Evolutionary conservation across 305 asterid species (phyloP).

Genomic region (Fraxinus floribunda): DNA sequence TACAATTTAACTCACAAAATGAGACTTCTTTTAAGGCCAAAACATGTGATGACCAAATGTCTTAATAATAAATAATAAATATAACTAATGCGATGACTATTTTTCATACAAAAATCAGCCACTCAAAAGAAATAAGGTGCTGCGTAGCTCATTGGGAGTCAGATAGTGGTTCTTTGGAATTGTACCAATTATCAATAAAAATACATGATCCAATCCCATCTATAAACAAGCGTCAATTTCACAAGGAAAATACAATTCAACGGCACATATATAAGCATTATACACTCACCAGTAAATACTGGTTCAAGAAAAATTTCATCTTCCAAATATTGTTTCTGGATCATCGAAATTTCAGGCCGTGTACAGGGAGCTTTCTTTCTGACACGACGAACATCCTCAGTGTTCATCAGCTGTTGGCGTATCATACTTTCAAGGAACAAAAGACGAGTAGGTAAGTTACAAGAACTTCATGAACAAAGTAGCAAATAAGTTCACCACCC

Average conservation of each 20-base stretch:
- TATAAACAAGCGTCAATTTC: not conserved
- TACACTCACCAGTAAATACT: slow-evolving; percentile 61
- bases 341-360: slow-evolving; percentile 66
- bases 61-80: not conserved
- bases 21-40: not conserved
- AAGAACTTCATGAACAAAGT: slow-evolving; percentile 13
- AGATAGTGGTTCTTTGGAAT: not conserved
- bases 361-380: slow-evolving; percentile 99
- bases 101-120: not conserved
- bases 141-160: not conserved
- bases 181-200: not conserved
- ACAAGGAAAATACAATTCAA: slow-evolving; percentile 9
- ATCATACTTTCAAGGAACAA: slow-evolving; percentile 52
- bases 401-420: slow-evolving; percentile 74
- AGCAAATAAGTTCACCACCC: slow-evolving; percentile 1
- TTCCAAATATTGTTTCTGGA: slow-evolving; percentile 66
- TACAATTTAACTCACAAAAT: not conserved
- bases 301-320: slow-evolving; percentile 71
- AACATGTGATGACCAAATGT: not conserved
- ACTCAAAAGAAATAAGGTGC: not conserved
- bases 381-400: slow-evolving; percentile 87
- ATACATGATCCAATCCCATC: not conserved
- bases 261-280: slow-evolving; percentile 14
- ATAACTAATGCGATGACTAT: slow-evolving; percentile 4
- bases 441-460: slow-evolving; percentile 31